Evolutionary conservation across 169 alveolate genomes (phyloP).

Genomic region (Plasmodium blacklocki): DNA sequence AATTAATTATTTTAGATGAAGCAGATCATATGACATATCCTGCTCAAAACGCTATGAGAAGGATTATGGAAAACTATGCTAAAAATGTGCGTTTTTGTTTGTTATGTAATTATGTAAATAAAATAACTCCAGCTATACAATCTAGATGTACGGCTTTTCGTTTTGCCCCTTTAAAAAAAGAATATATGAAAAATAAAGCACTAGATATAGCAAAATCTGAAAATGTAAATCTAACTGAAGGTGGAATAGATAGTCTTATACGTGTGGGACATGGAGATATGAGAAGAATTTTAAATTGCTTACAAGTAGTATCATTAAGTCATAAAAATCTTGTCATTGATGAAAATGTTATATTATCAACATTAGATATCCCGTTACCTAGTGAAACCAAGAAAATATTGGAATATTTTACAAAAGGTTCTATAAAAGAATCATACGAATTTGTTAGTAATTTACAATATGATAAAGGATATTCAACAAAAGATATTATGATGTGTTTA

Average conservation of each 20-base stretch:
- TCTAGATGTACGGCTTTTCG: constrained; percentile 98
- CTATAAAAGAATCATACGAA: constrained; percentile 87
- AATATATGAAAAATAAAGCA: constrained; percentile 87
- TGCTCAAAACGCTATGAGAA: constrained; percentile 98
- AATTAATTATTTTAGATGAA: constrained; percentile 97
- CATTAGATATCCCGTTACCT: constrained; percentile 93
- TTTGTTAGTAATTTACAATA: constrained; percentile 83
- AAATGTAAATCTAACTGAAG: constrained; percentile 87
- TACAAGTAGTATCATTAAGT: constrained; percentile 92
- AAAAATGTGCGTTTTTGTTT: constrained; percentile 96
- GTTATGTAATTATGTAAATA: constrained; percentile 97
- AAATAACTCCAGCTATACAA: constrained; percentile 97
- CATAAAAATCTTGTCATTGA: constrained; percentile 82
- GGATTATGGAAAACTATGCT: constrained; percentile 98
- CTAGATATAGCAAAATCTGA: constrained; percentile 91
- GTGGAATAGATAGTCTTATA: constrained; percentile 91
- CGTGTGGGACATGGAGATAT: constrained; percentile 97
- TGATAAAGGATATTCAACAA: constrained; percentile 90
- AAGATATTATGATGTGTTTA: constrained; percentile 90
- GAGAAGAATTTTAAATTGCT: constrained; percentile 97
- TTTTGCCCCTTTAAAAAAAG: constrained; percentile 91
- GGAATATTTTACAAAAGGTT: constrained; percentile 81
- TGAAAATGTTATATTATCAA: constrained; percentile 87
- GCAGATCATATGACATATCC: constrained; percentile 98
- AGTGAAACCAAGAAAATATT: constrained; percentile 87